These are phyloP conservation scores for Colletotrichum paranaense DNA, from an alignment of 2,329 filamentous ascomycete genomes.

Conservation along the genomic window DNA sequence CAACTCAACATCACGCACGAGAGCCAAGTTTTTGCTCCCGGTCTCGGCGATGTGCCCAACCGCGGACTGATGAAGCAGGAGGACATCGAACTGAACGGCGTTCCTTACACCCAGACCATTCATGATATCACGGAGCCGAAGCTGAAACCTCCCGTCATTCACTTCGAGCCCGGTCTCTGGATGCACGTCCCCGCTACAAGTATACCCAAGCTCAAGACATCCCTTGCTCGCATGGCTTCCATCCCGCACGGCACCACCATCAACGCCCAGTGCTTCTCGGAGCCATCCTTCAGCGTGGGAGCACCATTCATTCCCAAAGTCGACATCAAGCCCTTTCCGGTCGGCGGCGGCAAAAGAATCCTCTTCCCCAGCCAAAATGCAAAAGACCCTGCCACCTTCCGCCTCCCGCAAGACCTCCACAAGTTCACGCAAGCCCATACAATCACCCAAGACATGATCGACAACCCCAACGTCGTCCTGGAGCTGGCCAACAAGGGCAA, in stretches of 20 bases:
- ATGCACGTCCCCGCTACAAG: conserved; percentile 49
- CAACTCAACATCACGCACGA: conserved; percentile 53
- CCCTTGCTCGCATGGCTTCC: conserved; percentile 51
- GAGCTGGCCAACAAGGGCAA: conserved; percentile 43
- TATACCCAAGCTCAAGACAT: conserved; percentile 37
- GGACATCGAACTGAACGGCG: conserved; percentile 48
- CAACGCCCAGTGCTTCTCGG: conserved; percentile 49
- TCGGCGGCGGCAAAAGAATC: neutral
- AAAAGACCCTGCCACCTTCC: conserved; percentile 30
- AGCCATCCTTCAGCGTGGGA: conserved; percentile 33
- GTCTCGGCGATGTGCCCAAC: conserved; percentile 50
- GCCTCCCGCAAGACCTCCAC: conserved; percentile 44
- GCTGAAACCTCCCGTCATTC: conserved; percentile 44
- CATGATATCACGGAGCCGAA: conserved; percentile 45
- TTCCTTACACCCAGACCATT: conserved; percentile 50
- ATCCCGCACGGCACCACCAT: conserved; percentile 57
- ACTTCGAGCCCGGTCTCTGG: conserved; percentile 54
- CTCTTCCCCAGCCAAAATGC: neutral
- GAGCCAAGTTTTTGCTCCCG: conserved; percentile 43
- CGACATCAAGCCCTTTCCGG: conserved; percentile 42
- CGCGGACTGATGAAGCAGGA: conserved; percentile 47
- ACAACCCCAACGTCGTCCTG: conserved; percentile 44
- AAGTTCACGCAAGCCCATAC: conserved; percentile 43
- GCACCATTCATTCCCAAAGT: conserved; percentile 37
- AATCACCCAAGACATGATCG: conserved; percentile 46